Base-by-base conservation (phyloP, 2,329 filamentous ascomycete genomes). In the Pseudocercospora pini-densiflorae region DNA sequence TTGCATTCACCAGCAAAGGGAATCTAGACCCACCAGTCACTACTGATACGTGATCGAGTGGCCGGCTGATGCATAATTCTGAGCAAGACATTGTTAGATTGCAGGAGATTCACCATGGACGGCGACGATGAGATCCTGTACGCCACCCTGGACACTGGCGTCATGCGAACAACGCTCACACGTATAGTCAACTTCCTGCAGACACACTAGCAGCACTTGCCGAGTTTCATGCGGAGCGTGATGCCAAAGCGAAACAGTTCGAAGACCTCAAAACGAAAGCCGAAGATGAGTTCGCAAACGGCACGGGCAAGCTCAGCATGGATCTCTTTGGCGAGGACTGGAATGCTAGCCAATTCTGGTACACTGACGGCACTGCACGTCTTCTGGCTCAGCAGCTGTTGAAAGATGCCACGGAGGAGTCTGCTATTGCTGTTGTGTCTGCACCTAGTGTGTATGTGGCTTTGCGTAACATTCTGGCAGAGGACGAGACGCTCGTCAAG, bases 301-400 rank as follows among this genome's bases (percentile, higher is more conserved):
- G 64, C 53, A 68, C 70, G 40, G 69, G 67, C 58, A 79, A 79
- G 54, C 71, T 87, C 36, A 85, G 80, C 47, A 94, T 94, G 87
- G 87, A 91, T 31, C 82, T 86, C 1, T 95, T 94, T 73, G 83
- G 84, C 1, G 92, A 94, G 79, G 90, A 94, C 78, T 95, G 92
- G 92, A 92, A 94, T 75, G 87, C 90, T 74, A 90, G 87, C 43
- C 70, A 72, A 54, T 95, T 95, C 75, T 95, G 92, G 92, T 92
- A 82, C 45, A 88, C 87, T 8, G 89, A 93, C 61, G 86, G 89
- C 70, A 94, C 91, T 24, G 92, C 92, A 0, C 83, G 78, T 1
- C 75, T 83, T 5, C 79, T 92, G 21, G 92, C 91, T 1, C 81
- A 83, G 63, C 85, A 92, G 73, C 82, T 95, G 36, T 83, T 94